Evolutionary conservation across 192 early-diverging fungal genomes (phyloP).

Genomic region (Spinellus fusiger): DNA sequence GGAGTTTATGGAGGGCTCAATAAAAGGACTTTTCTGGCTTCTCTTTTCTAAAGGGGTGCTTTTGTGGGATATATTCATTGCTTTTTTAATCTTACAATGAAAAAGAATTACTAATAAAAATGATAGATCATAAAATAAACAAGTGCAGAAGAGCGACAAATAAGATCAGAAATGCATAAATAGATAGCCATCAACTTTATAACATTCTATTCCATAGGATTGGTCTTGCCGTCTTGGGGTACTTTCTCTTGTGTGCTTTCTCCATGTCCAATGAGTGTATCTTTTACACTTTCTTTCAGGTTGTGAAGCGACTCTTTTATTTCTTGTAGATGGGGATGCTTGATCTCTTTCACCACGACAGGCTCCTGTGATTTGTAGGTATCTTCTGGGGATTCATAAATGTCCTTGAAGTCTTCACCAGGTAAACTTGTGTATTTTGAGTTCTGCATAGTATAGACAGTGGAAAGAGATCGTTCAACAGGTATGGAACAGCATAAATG

Average conservation of each 20-base stretch:
- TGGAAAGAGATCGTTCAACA: no score
- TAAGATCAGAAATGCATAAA: no score
- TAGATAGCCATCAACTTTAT: background rate
- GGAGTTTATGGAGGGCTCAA: constrained; percentile 9
- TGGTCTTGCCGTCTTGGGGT: constrained; percentile 16
- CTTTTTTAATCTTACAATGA: background rate
- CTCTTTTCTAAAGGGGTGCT: background rate
- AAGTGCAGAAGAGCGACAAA: no score
- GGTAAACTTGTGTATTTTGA: no score
- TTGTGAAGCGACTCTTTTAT: constrained; percentile 4
- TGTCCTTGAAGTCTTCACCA: no score
- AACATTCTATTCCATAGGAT: constrained; percentile 8
- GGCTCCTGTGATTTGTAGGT: no score
- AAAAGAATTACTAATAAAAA: background rate
- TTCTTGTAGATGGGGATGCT: constrained; percentile 1
- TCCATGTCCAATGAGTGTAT: background rate
- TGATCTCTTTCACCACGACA: background rate
- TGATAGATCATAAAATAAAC: no score
- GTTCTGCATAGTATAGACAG: no score
- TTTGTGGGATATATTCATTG: background rate
- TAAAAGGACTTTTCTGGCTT: background rate
- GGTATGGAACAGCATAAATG: no score
- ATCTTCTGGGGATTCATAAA: no score
- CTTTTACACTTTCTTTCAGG: constrained; percentile 10
- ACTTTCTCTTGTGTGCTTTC: background rate